phyloP scores from a whole-genome alignment of 2,329 filamentous ascomycete genomes.

The Exophiala aquamarina region DNA sequence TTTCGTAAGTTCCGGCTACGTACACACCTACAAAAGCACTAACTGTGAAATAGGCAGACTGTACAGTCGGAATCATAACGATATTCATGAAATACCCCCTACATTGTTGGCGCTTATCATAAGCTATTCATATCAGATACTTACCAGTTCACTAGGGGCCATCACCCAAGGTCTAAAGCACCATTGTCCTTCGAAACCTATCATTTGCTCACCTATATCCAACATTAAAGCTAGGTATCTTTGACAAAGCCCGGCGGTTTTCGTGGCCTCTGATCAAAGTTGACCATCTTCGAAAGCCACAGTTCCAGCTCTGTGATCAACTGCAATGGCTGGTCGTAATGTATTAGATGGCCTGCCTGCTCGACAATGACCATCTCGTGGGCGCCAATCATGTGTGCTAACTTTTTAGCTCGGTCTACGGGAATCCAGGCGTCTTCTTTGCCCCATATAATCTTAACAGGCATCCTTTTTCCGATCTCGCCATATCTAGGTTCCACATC shows the following conservation, averaged over 20 bases:
- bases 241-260: too few species aligned
- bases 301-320: slow-evolving; percentile 38
- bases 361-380: slow-evolving; percentile 37
- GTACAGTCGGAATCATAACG: slow-evolving; percentile 26
- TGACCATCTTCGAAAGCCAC: slow-evolving; percentile 30
- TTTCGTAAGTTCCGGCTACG: slow-evolving; percentile 40
- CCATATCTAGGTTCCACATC: slow-evolving; percentile 41
- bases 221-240: too few species aligned
- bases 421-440: slow-evolving; percentile 46
- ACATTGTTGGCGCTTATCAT: slow-evolving; percentile 1
- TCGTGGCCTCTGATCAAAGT: not conserved
- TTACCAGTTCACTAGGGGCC: not conserved
- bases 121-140: not conserved
- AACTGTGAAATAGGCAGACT: slow-evolving; percentile 18
- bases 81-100: slow-evolving; percentile 6
- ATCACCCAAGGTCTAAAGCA: too few species aligned
- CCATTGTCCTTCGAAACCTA: too few species aligned
- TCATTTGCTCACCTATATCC: too few species aligned
- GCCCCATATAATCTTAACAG: slow-evolving; percentile 47
- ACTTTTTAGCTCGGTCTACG: slow-evolving; percentile 35
- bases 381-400: slow-evolving; percentile 33
- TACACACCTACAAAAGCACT: not conserved
- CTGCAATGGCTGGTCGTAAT: slow-evolving; percentile 43
- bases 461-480: slow-evolving; percentile 34
- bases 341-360: slow-evolving; percentile 45